Evolutionary conservation across 2,329 filamentous ascomycete genomes (phyloP), one percentile per base, ranked within the genome.

Genomic region (Trichoderma brevicompactum): DNA sequence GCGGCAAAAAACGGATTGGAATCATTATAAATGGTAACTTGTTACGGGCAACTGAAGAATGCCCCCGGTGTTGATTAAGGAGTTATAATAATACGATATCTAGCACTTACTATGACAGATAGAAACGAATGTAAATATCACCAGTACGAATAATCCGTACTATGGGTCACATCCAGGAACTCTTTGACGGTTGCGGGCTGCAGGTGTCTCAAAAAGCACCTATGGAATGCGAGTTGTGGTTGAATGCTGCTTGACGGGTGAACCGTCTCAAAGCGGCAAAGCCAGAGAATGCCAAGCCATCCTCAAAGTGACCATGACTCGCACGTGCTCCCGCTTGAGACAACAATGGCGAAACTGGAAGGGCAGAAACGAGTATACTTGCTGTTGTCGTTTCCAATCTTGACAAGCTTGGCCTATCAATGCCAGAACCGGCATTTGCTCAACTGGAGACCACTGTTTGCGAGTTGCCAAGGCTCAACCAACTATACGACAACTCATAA

Each of bases 91-190:
- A n/a, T 46, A 19, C 53, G 59, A 54, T 36, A 54, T 38, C 49
- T 28, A 52, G 59, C 48, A 54, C 40, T 54, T 48, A 15, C 41
- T 13, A 48, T 36, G n/a, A 53, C 40, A 44, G 49, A 19, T 54
- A 54, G 59, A 53, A 53, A 49, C 59, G 52, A 58, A 17, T 65
- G 62, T 52, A 36, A 41, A 50, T 44, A 58, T 40, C 15, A 63
- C 41, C 17, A 34, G 23, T 43, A 32, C 50, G 50, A 55, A 17
- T 48, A 17, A n/a, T 48, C 46, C 13, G 40, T 17, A n/a, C 40
- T 7, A 44, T 17, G n/a, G 32, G 7, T 17, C 17, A 40, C 10
- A 41, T 7, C 8, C 1, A 9, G 28, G n/a, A 19, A 28, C 38
- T 6, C 15, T 8, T 23, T 28, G 46, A 49, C 46, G 23, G 7